Evolutionary conservation across 2,329 filamentous ascomycete species (phyloP), one percentile per base, ranked within the genome.

Genomic region (Aurifilum marmelostoma): DNA sequence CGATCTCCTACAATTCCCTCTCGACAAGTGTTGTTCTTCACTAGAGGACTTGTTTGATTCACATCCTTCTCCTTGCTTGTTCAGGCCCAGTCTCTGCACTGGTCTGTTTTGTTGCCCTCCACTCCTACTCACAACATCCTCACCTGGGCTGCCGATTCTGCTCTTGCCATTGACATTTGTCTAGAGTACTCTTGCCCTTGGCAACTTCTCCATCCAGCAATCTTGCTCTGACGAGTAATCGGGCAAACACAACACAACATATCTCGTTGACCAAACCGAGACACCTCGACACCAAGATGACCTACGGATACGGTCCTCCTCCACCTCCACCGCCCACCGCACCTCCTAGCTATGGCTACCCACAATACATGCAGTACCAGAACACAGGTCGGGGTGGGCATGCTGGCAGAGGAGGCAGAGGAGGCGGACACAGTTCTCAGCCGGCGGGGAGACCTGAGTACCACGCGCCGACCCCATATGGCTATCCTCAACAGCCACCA

Each of bases 281-380:
- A 21, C 41, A 32, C 37, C 32, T n/a, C 32, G 60, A 47, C 65
- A 39, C 67, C 70, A 69, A 67, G 63, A 86, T 86, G 84, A 80
- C 84, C 41, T 87, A 87, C 79, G 83, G 82, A 66, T 87, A 87
- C 79, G 84, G 81, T n/a, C 84, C 84, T 29, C 84, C 84, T 67
- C 84, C 84, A 16, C 83, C 84, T 24, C 81, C 84, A 5, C 84
- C 80, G 34, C 75, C 76, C 11, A 72, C 77, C 11, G 72, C 78
- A 16, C 63, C 68, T 52, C 60, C 69, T 16, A 61, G 77, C 70
- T 72, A 75, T 59, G 74, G 76, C 67, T 77, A 78, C 50, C 73
- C 76, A 14, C 78, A 76, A 43, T 85, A 84, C 8, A 82, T 82
- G 67, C 76, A 79, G 56, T 79, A 80, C 66, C 79, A 80, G 63